Evolutionary conservation across 1,139 yeast species (phyloP).

Genomic region (Suhomyces terraborum): DNA sequence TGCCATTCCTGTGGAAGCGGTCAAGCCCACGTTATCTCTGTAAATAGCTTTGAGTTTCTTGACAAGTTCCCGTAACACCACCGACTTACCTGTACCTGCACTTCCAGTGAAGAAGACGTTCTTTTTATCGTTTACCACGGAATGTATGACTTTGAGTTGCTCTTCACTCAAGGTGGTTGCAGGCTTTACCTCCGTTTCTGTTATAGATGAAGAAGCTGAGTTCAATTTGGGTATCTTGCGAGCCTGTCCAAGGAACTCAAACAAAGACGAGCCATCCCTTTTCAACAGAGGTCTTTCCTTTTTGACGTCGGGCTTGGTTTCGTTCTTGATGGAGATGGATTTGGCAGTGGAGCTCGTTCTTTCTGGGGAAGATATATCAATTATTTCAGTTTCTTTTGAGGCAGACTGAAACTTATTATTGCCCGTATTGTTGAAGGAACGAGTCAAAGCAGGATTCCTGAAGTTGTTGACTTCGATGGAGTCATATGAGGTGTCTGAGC

Average conservation of each 20-base stretch:
- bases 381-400: neutral
- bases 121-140: conserved; percentile 56
- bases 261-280: conserved; percentile 1
- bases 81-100: conserved; percentile 88
- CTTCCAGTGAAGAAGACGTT: conserved; percentile 76
- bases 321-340: no score
- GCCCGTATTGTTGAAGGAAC: conserved; percentile 10
- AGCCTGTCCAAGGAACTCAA: conserved; percentile 21
- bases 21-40: conserved; percentile 60
- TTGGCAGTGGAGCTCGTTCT: neutral
- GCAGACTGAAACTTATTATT: conserved; percentile 2
- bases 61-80: conserved; percentile 64
- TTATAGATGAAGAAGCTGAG: conserved; percentile 3
- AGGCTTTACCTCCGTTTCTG: conserved; percentile 5
- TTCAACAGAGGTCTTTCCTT: conserved; percentile 3
- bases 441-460: conserved; percentile 17
- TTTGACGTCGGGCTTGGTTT: neutral
- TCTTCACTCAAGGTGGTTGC: conserved; percentile 45
- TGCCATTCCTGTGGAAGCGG: conserved; percentile 92
- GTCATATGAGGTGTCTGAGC: conserved; percentile 21
- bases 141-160: conserved; percentile 66
- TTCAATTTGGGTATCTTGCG: conserved; percentile 23
- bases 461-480: conserved; percentile 20
- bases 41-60: conserved; percentile 32
- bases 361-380: conserved; percentile 7